phyloP scores from a whole-genome alignment of 208 protist genomes.

The Trypanosoma grayi region DNA sequence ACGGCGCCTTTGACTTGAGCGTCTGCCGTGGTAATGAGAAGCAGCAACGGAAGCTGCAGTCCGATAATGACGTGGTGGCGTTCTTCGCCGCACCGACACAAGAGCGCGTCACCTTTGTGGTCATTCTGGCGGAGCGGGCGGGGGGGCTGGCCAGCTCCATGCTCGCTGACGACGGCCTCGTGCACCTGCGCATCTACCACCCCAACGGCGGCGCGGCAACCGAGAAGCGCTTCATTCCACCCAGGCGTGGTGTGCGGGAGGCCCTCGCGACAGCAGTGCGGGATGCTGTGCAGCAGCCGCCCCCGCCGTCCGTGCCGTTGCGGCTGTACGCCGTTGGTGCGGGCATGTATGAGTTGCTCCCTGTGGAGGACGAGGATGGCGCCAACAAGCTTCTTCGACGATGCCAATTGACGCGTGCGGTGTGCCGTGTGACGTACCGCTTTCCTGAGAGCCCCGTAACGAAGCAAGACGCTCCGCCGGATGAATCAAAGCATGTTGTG shows the following conservation, averaged over 20 bases:
- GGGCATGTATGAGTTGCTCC: background rate
- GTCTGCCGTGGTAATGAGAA: conserved; percentile 13
- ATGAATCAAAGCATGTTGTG: background rate
- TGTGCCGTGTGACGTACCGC: conserved; percentile 17
- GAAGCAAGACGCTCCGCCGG: background rate
- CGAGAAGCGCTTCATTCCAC: conserved; percentile 25
- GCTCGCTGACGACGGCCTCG: conserved; percentile 18
- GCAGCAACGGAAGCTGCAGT: background rate
- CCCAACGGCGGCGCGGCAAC: background rate
- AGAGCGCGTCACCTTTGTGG: conserved; percentile 11
- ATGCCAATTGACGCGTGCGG: background rate
- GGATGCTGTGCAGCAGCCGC: background rate
- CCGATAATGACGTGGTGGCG: conserved; percentile 6
- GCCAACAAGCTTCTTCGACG: conserved; percentile 1
- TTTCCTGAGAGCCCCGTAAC: background rate
- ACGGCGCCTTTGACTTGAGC: conserved; percentile 44
- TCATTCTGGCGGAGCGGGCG: background rate
- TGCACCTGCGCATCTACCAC: conserved; percentile 22
- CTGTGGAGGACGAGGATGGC: conserved; percentile 3
- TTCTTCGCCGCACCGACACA: conserved; percentile 1
- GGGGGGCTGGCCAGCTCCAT: conserved; percentile 9
- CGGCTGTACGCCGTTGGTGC: conserved; percentile 1
- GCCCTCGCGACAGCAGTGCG: conserved; percentile 13
- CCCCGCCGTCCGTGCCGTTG: background rate
- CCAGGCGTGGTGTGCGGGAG: conserved; percentile 10